Evolutionary conservation across 2,329 filamentous ascomycete genomes (phyloP), one percentile per base, ranked within the genome.

Genomic region (Alternaria atra): DNA sequence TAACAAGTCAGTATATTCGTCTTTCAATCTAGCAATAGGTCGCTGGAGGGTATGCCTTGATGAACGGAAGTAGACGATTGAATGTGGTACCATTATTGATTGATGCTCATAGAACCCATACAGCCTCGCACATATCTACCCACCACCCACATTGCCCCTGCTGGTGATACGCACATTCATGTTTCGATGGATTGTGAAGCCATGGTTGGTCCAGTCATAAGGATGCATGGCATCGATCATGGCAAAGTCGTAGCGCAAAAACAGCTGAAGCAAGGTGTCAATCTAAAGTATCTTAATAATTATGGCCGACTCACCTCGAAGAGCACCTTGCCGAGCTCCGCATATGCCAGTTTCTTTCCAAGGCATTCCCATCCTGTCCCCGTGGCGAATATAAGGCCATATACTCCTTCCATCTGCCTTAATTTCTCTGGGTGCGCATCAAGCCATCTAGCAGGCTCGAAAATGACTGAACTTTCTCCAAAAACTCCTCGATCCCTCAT

Each of bases 141-240:
- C 27, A 29, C 27, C 27, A 29, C 27, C 27, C 4, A 29, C 27
- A 29, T 29, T 47, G 3, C 13, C 76, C 29, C 17, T 47, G 17
- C 27, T 47, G 23, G 43, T 47, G n/a, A 47, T 47, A 8, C 29
- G 20, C 6, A 47, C 43, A 29, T 47, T 25, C 43, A 47, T 47
- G 8, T 15, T 25, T 8, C 43, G 43, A 25, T 27, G 23, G 27
- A 47, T 27, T 29, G 43, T 47, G 43, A 47, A 27, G 17, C 43
- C 43, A 47, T 47, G 43, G 29, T 47, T 47, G 25, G 9, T 47
- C 43, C 17, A 47, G 12, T 47, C 43, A 15, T 25, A 47, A 47
- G 43, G 43, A 27, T 47, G 43, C 23, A 47, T 47, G 15, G 43
- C 43, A 47, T 47, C 27, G 2, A 47, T 25, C 43, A 29, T 47